A percentile compares a stretch with the other conserved stretches of the same genome.
Evolutionary conservation across 1,284 basidiomycete species (phyloP).

Genomic region (Sphaerobolus stellatus): DNA sequence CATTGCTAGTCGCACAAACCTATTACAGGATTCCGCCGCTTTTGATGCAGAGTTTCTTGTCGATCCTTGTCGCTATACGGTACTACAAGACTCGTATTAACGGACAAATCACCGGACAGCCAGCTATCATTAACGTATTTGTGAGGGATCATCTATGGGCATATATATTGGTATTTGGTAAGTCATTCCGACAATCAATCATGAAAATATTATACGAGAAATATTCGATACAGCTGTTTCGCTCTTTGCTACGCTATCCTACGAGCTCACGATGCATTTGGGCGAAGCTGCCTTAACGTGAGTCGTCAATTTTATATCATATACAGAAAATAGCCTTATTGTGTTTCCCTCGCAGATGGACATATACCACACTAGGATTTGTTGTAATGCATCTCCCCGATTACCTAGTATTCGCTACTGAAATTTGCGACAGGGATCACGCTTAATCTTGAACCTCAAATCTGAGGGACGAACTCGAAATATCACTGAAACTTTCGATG

Average conservation of each 20-base stretch:
- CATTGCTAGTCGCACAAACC: background rate
- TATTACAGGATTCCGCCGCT: slow-evolving; percentile 7
- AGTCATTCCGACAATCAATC: background rate
- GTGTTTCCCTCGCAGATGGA: slow-evolving; percentile 3
- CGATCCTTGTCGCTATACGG: background rate
- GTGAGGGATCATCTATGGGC: slow-evolving; percentile 10
- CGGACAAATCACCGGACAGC: background rate
- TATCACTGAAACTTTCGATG: too few relatives aligned
- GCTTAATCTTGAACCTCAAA: slow-evolving; percentile 7
- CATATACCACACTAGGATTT: slow-evolving; percentile 8
- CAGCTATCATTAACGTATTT: background rate
- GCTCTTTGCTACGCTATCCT: slow-evolving; percentile 3
- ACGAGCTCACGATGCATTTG: slow-evolving; percentile 7
- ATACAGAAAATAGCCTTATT: background rate
- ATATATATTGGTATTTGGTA: slow-evolving; percentile 9
- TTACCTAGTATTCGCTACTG: background rate
- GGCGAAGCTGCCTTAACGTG: slow-evolving; percentile 10
- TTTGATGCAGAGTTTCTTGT: slow-evolving; percentile 6
- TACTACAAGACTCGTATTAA: background rate
- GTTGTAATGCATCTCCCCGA: background rate
- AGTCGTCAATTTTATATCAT: background rate
- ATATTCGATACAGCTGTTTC: background rate
- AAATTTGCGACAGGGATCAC: background rate
- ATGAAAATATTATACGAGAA: background rate
- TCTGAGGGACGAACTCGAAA: too few relatives aligned